Percentiles rank a stretch among this genome's conserved stretches.
Conservation (phyloP, 1,284 basidiomycete species). For the Leccinum insolens region DNA sequence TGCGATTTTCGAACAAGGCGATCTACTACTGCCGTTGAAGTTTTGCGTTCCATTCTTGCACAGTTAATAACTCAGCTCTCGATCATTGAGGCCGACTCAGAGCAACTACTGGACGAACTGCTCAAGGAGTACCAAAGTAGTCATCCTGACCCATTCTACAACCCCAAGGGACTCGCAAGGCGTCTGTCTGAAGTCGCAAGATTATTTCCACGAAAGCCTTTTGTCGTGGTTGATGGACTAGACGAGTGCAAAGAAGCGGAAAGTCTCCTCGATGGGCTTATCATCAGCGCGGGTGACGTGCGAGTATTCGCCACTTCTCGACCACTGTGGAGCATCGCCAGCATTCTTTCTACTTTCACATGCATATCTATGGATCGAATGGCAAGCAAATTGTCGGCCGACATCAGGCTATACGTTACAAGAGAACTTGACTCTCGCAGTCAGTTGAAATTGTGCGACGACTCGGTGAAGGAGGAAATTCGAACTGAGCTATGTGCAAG, state of each 20-base stretch:
- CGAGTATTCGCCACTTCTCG: conserved; percentile 12
- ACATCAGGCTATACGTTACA: conserved; percentile 8
- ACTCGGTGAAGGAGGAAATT: conserved; percentile 10
- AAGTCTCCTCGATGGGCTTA: conserved; percentile 4
- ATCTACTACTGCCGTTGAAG: conserved; percentile 9
- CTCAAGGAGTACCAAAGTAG: conserved; percentile 6
- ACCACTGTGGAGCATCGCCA: conserved; percentile 3
- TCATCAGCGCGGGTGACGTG: not conserved
- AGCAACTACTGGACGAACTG: conserved; percentile 10
- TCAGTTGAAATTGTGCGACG: conserved; percentile 1
- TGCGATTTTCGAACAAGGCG: too few relatives aligned
- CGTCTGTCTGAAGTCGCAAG: conserved; percentile 5
- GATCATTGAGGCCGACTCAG: not conserved
- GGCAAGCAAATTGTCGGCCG: conserved; percentile 4
- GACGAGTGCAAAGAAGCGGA: conserved; percentile 17
- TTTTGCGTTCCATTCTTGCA: conserved; percentile 15
- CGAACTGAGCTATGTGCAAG: conserved; percentile 1
- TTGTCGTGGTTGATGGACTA: conserved; percentile 14
- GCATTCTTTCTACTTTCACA: not conserved
- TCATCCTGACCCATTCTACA: conserved; percentile 9
- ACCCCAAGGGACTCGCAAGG: not conserved
- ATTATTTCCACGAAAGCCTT: conserved; percentile 5
- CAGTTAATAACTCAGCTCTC: conserved; percentile 1
- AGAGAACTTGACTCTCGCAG: conserved; percentile 9
- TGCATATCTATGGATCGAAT: conserved; percentile 13